Percentiles rank a stretch among this genome's conserved stretches.
Conservation (phyloP, 2,329 filamentous ascomycete genomes). For the Zopfia rhizophila region DNA sequence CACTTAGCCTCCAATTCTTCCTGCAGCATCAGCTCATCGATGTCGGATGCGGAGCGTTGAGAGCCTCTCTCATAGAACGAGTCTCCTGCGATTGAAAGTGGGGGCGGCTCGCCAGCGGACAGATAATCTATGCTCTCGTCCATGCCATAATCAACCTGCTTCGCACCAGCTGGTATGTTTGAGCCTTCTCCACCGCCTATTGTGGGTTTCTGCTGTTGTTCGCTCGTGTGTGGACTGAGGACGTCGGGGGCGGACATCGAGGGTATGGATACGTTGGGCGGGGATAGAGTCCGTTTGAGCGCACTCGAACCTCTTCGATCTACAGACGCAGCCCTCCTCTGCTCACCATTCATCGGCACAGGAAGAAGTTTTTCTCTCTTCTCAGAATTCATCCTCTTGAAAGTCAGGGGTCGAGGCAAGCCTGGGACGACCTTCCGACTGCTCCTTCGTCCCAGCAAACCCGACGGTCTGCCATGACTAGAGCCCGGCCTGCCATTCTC, state of each 20-base stretch:
- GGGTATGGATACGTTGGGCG: slow-evolving; percentile 48
- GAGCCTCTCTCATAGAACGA: slow-evolving; percentile 43
- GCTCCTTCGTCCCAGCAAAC: slow-evolving; percentile 39
- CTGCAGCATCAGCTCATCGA: slow-evolving; percentile 72
- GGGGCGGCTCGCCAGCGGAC: slow-evolving; percentile 33
- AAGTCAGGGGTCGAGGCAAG: slow-evolving; percentile 79
- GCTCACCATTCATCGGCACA: slow-evolving; percentile 69
- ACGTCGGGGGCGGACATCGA: slow-evolving; percentile 54
- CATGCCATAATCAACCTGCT: slow-evolving; percentile 45
- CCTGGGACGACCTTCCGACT: slow-evolving; percentile 76
- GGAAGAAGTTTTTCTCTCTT: slow-evolving; percentile 77
- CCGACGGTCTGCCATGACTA: slow-evolving; percentile 29
- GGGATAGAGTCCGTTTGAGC: slow-evolving; percentile 56
- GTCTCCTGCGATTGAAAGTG: slow-evolving; percentile 38
- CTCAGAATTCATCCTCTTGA: slow-evolving; percentile 86
- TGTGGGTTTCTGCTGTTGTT: slow-evolving; percentile 36
- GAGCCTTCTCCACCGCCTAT: slow-evolving; percentile 44
- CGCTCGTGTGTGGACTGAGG: slow-evolving; percentile 41
- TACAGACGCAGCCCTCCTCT: slow-evolving; percentile 78
- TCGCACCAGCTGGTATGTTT: slow-evolving; percentile 46
- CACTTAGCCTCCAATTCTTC: slow-evolving; percentile 87
- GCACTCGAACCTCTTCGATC: slow-evolving; percentile 73
- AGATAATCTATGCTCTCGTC: slow-evolving; percentile 38
- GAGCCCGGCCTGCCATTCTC: slow-evolving; percentile 48
- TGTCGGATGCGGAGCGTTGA: slow-evolving; percentile 44